Evolutionary conservation across 169 alveolate species (phyloP), one percentile per base, ranked within the genome.

Genomic region (Perkinsus olseni): DNA sequence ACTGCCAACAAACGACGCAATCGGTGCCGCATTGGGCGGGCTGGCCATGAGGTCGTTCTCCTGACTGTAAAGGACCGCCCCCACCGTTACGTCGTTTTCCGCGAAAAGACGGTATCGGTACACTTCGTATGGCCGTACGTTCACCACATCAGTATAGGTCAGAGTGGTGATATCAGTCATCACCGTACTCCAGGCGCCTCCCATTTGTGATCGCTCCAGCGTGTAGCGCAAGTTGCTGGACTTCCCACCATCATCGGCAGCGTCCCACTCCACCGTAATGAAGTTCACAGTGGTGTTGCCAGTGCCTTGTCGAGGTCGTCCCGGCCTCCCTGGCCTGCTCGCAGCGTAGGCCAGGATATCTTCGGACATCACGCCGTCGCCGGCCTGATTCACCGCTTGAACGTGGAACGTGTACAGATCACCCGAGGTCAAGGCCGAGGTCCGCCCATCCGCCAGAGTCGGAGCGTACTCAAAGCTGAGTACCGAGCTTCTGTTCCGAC

Each of bases 271-370:
- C 20, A 94, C 40, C 37, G 51, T 51, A 17, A 94, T 92, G 28
- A 74, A 91, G 0, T 34, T n/a, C n/a, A 92, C 37, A 0, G 92
- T 40, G 38, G 94, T 94, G 37, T 74, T 3, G 3, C 91, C 74
- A 93, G 93, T 92, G 91, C 74, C 93, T 17, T 74, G n/a, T 8
- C 39, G 10, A 6, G 93, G 93, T 3, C 93, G 91, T 34, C 95
- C 95, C 8, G 95, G 95, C 0, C 94, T 37, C 4, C 51, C 92
- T 10, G 95, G 95, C 91, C 92, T 94, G 38, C 93, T 48, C 34
- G 95, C 95, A 20, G 95, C 95, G 17, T 62, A 62, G 8, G 31
- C 82, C 20, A 38, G 1, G 82, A 93, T 93, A 90, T 74, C 91
- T 37, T 38, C 40, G 82, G 94, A 74, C 38, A 34, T 51, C 38